phyloP scores from a whole-genome alignment of 2,329 filamentous ascomycete genomes.

The Ramularia endophylla region DNA sequence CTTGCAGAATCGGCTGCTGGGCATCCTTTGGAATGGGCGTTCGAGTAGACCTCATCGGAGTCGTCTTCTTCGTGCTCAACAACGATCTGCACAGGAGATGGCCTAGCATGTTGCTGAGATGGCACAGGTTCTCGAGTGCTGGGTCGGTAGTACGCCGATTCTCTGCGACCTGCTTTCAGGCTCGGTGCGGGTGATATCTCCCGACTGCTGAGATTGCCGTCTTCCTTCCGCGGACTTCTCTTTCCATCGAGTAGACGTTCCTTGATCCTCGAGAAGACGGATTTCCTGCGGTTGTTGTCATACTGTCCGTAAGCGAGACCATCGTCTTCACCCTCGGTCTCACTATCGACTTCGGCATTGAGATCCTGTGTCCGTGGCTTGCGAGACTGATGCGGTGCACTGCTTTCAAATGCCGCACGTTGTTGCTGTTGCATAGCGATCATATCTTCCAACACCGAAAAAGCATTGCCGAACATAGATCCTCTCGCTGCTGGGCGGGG shows the following conservation, averaged over 20 bases:
- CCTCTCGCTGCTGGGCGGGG: background rate
- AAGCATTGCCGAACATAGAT: slow-evolving; percentile 21
- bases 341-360: slow-evolving; percentile 10
- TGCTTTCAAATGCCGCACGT: slow-evolving; percentile 7
- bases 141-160: slow-evolving; percentile 9
- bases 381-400: slow-evolving; percentile 5
- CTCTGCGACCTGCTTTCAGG: slow-evolving; percentile 3
- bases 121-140: slow-evolving; percentile 8
- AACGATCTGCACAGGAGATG: slow-evolving; percentile 11
- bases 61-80: slow-evolving; percentile 18
- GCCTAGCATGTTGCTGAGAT: slow-evolving; percentile 3
- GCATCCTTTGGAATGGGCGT: too few species aligned
- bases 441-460: slow-evolving; percentile 22
- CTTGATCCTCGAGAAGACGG: slow-evolving; percentile 20
- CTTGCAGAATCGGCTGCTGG: too few species aligned
- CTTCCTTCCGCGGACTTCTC: slow-evolving; percentile 4
- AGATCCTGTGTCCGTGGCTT: slow-evolving; percentile 5
- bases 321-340: slow-evolving; percentile 12
- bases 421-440: slow-evolving; percentile 15
- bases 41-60: too few species aligned
- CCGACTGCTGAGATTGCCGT: slow-evolving; percentile 11
- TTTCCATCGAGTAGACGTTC: slow-evolving; percentile 18
- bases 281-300: slow-evolving; percentile 6
- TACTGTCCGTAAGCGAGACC: slow-evolving; percentile 17
- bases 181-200: slow-evolving; percentile 12